Evolutionary conservation across 2,329 filamentous ascomycete species (phyloP).

Genomic region (Diaporthe sp.): DNA sequence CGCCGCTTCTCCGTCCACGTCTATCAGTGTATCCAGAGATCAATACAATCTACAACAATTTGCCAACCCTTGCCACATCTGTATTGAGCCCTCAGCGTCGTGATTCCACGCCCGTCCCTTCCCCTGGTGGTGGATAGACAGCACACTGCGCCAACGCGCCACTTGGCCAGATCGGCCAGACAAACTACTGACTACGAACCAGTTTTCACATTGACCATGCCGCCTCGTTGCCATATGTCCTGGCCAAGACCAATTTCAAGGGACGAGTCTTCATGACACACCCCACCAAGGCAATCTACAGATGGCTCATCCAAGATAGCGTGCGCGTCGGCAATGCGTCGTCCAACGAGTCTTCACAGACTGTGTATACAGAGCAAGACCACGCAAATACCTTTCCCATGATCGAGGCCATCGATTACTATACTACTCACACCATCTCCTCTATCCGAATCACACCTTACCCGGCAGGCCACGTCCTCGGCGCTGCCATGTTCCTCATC

Average conservation of each 20-base stretch:
- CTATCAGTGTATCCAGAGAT: constrained; percentile 40
- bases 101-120: constrained; percentile 29
- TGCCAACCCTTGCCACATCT: constrained; percentile 36
- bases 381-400: constrained; percentile 92
- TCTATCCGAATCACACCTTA: constrained; percentile 97
- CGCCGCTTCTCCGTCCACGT: constrained; percentile 10
- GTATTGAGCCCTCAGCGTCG: constrained; percentile 31
- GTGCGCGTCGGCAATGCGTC: constrained; percentile 85
- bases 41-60: constrained; percentile 41
- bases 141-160: background rate
- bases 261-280: constrained; percentile 99
- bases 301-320: constrained; percentile 98
- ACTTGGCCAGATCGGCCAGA: background rate
- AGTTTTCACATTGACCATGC: constrained; percentile 99
- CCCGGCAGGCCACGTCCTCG: constrained; percentile 96
- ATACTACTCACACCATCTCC: constrained; percentile 96
- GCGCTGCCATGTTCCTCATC: constrained; percentile 97
- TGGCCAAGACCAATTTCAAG: constrained; percentile 97
- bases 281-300: constrained; percentile 99
- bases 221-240: constrained; percentile 96
- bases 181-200: constrained; percentile 38
- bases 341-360: constrained; percentile 72
- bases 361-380: constrained; percentile 95
- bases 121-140: constrained; percentile 31
- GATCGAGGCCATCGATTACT: constrained; percentile 98